phyloP scores from a whole-genome alignment of 306 rosid genomes.

The Lathyrus aphaca region DNA sequence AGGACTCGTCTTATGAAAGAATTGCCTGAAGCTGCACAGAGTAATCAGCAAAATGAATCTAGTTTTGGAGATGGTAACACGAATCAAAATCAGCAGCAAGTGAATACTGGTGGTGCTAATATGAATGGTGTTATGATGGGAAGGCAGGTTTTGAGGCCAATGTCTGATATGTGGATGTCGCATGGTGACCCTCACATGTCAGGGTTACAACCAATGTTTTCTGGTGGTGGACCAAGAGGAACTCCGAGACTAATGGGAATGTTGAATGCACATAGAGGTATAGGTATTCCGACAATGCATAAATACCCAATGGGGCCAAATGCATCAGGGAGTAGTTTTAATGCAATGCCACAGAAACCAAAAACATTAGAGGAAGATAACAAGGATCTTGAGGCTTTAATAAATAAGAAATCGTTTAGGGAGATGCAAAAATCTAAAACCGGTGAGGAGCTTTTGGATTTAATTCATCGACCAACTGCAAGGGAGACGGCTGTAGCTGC shows the following conservation, averaged over 20 bases:
- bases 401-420: conserved; percentile 82
- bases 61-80: conserved; percentile 53
- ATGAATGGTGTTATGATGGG: conserved; percentile 63
- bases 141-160: conserved; percentile 64
- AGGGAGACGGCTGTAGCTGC: conserved; percentile 95
- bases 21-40: conserved; percentile 71
- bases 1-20: conserved; percentile 79
- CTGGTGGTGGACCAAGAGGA: conserved; percentile 71
- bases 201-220: conserved; percentile 61
- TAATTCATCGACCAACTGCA: conserved; percentile 94
- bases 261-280: conserved; percentile 68
- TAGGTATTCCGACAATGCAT: conserved; percentile 67
- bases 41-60: conserved; percentile 49
- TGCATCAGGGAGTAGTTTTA: conserved; percentile 49
- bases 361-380: conserved; percentile 79
- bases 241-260: conserved; percentile 65
- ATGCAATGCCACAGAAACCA: conserved; percentile 52
- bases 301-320: conserved; percentile 66
- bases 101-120: conserved; percentile 41
- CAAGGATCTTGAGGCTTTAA: conserved; percentile 88
- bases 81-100: conserved; percentile 59
- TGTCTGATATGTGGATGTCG: conserved; percentile 78
- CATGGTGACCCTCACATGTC: conserved; percentile 62
- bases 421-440: conserved; percentile 89
- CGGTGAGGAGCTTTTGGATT: conserved; percentile 95